Conservation (phyloP, 2,329 filamentous ascomycete genomes). For the Cladophialophora carrionii region DNA sequence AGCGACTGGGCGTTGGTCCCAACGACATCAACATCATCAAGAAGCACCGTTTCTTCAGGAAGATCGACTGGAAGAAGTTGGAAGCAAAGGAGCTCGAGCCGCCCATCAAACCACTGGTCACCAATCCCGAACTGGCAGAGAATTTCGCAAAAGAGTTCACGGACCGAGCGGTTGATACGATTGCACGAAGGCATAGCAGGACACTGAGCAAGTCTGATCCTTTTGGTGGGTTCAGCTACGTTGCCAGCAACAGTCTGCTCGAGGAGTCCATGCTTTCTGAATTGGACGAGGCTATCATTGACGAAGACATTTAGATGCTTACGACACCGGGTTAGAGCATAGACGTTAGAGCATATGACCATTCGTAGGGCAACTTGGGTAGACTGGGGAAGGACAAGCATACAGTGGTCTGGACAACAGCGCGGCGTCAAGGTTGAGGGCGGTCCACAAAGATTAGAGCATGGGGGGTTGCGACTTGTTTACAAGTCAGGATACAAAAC, state of each 20-base stretch:
- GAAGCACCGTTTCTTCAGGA: slow-evolving; percentile 93
- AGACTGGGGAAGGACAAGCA: slow-evolving; percentile 4
- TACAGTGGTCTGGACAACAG: slow-evolving; percentile 1
- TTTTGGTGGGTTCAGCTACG: slow-evolving; percentile 55
- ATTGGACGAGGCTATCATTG: slow-evolving; percentile 35
- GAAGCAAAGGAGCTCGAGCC: slow-evolving; percentile 80
- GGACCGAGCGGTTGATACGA: slow-evolving; percentile 41
- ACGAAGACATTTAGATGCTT: slow-evolving; percentile 23
- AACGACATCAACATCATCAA: slow-evolving; percentile 86
- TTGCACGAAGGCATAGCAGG: slow-evolving; percentile 35
- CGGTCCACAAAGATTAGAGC: background rate
- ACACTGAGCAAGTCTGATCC: slow-evolving; percentile 45
- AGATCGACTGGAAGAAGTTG: slow-evolving; percentile 91
- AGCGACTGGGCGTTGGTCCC: slow-evolving; percentile 86
- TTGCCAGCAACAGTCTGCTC: slow-evolving; percentile 53
- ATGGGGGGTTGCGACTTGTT: background rate
- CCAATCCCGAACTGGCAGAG: slow-evolving; percentile 92
- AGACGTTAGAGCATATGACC: slow-evolving; percentile 1
- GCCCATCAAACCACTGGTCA: slow-evolving; percentile 90
- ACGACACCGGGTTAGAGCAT: background rate
- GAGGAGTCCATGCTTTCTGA: slow-evolving; percentile 42
- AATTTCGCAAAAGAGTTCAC: slow-evolving; percentile 97
- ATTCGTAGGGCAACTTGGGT: slow-evolving; percentile 4
- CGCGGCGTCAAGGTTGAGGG: background rate
- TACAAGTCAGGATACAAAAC: background rate